Evolutionary conservation across 2,329 filamentous ascomycete species (phyloP).

Genomic region (Fusarium illudens): DNA sequence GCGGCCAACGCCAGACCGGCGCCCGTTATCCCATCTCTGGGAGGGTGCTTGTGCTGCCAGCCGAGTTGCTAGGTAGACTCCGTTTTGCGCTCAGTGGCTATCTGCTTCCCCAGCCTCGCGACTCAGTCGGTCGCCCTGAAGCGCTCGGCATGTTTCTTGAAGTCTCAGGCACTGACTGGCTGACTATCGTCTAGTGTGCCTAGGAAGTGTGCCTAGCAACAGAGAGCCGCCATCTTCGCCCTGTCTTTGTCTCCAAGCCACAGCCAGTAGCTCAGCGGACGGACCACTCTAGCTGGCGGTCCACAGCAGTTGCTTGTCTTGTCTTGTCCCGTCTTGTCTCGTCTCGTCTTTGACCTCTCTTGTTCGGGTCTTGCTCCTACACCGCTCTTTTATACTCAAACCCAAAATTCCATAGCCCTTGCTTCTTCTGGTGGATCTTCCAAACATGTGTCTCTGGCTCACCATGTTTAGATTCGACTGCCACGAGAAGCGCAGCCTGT

Average conservation of each 20-base stretch:
- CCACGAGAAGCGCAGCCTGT: conserved; percentile 12
- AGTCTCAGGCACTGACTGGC: conserved; percentile 25
- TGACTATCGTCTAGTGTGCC: background rate
- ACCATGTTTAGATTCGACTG: conserved; percentile 20
- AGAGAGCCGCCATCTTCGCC: conserved; percentile 7
- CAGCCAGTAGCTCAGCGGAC: conserved; percentile 23
- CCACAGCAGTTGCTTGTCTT: conserved; percentile 31
- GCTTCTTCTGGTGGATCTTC: conserved; percentile 30
- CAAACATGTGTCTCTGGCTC: conserved; percentile 27
- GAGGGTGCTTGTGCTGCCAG: background rate
- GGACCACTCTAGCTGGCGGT: conserved; percentile 18
- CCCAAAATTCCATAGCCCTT: conserved; percentile 31
- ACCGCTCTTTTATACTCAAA: conserved; percentile 41
- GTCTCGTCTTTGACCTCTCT: conserved; percentile 32
- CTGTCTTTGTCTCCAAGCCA: conserved; percentile 36
- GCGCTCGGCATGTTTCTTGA: conserved; percentile 21
- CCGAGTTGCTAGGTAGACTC: background rate
- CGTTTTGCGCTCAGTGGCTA: background rate
- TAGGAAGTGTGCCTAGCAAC: conserved; percentile 16
- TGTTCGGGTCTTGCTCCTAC: conserved; percentile 33
- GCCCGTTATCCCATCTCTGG: background rate
- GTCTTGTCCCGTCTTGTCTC: conserved; percentile 35
- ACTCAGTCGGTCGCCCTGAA: conserved; percentile 3
- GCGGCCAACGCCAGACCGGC: conserved; percentile 5
- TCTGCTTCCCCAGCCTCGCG: conserved; percentile 16